Base-by-base conservation (phyloP, 768 basidiomycete genomes). In the Cantharellus cinnabarinus region DNA sequence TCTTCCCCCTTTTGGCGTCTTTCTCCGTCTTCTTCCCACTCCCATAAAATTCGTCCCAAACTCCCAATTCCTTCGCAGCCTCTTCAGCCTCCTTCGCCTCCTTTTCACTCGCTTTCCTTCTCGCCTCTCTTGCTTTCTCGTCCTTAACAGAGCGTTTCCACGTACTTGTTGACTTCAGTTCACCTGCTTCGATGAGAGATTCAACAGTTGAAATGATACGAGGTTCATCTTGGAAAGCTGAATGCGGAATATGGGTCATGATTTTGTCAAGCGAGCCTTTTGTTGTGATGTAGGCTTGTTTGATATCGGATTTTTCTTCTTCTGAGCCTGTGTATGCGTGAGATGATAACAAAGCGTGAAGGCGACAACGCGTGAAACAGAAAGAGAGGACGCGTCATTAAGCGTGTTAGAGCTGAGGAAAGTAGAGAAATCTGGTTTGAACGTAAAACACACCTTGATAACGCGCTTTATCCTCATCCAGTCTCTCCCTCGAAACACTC, bases 31-130 rank as follows among this genome's bases (percentile, higher is more conserved):
- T 10, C 70, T 83, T 85, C 2, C 85, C 87, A 62, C 74, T 79
- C 3, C 85, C 87, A 66, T 86, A 89, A 65, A 90, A 90, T 64
- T 90, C 88, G 59, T 95, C 90, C 89, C 89, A 93, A 5, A 95
- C 85, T 2, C 90, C 91, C 14, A 97, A 70, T 62, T 89, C 87
- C 64, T 81, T 87, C 3, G 91, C 91, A 48, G 83, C 71, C 20
- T 77, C 74, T 69, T 73, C 91, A 2, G 91, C 91, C 65, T 94
- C 89, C 59, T 72, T 72, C 2, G 87, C 88, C 68, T 93, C 90
- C 68, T 82, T 83, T 62, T 81, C 74, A 1, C 80, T 78, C 65
- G 79, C 77, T 69, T 85, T 88, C 72, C 76, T 77, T 50, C 91
- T 76, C 20, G 80, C 77, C 63, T 83, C 76, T 63, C 76, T 80